A percentile compares a stretch with the other conserved stretches of the same genome.
Evolutionary conservation across 345 rosid genomes (phyloP).

Genomic region (Eucalyptus victrix): DNA sequence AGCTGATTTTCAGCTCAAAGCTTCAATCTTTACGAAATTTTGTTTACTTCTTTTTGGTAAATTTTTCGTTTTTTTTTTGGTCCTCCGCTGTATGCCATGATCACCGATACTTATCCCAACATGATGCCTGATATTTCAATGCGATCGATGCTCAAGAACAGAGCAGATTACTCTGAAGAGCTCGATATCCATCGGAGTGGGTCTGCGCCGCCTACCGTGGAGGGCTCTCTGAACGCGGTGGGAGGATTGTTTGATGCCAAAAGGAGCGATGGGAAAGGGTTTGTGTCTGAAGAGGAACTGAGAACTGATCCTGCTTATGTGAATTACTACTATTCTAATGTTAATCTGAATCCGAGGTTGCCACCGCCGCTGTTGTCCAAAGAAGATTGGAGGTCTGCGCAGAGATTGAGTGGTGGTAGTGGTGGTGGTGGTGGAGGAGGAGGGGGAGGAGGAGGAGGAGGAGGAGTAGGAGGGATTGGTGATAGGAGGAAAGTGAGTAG

Average conservation of each 20-base stretch:
- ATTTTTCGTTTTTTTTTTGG: not conserved
- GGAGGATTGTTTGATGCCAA: constrained; percentile 47
- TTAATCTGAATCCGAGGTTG: constrained; percentile 76
- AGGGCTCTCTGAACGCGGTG: constrained; percentile 62
- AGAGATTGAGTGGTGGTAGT: constrained; percentile 41
- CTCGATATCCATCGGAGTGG: constrained; percentile 70
- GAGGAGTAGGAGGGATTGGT: constrained; percentile 31
- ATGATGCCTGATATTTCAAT: constrained; percentile 39
- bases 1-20: constrained; percentile 1
- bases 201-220: constrained; percentile 93
- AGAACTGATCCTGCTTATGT: constrained; percentile 75
- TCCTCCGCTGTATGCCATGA: not conserved
- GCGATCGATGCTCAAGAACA: constrained; percentile 37
- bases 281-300: constrained; percentile 55
- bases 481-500: constrained; percentile 44
- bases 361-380: constrained; percentile 83
- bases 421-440: constrained; percentile 21
- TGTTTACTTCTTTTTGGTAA: not conserved
- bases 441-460: constrained; percentile 12
- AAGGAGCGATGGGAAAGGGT: constrained; percentile 13
- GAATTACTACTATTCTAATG: constrained; percentile 64
- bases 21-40: not conserved
- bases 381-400: constrained; percentile 76
- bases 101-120: constrained; percentile 22
- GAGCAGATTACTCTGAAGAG: constrained; percentile 26